Base-by-base conservation (phyloP, 176 grass and related monocot genomes). In the Rhynchospora tenuis region DNA sequence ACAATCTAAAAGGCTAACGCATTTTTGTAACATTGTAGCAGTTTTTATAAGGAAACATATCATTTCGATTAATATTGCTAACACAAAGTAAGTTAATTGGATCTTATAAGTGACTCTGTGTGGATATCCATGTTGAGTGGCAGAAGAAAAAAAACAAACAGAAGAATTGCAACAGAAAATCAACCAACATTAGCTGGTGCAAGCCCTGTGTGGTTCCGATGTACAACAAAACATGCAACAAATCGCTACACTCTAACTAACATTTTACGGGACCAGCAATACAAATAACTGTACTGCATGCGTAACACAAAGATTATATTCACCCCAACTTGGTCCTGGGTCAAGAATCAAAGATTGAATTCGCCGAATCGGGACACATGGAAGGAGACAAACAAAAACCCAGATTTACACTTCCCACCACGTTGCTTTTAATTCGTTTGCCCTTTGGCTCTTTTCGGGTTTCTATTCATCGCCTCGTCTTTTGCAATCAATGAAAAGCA, bases 401-500 rank as follows among this genome's bases (percentile, higher is more conserved):
- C 61, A 38, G 45, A 82, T 82, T 82, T 66, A 51, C 59, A 57
- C 42, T 65, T 82, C 60, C 60, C 60, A 81, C 79, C 43, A 82
- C 44, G 79, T 82, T 65, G 79, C 12, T 47, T 82, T 67, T 65
- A 67, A 67, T 82, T 82, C 7, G 45, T 54, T 64, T 82, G 14
- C 15, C 48, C 26, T 67, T 54, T 64, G 67, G 14, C 15, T 48
- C 26, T 67, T 82, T 81, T 81, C 23, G 23, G 61, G 61, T 63
- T 9, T 31, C 29, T 80, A 38, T 80, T 67, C 22, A 13, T 48
- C 47, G 0, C 13, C n/a, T 82, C 68, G 60, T 82, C 80, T 66
- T 31, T 65, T 82, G 23, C 80, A 68, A 82, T 82, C 80, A 51
- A 82, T n/a, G 42, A 75, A 51, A 82, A 38, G 80, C 60, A 64